Conservation (phyloP, 345 rosid species). For the Sonneratia caseolaris region DNA sequence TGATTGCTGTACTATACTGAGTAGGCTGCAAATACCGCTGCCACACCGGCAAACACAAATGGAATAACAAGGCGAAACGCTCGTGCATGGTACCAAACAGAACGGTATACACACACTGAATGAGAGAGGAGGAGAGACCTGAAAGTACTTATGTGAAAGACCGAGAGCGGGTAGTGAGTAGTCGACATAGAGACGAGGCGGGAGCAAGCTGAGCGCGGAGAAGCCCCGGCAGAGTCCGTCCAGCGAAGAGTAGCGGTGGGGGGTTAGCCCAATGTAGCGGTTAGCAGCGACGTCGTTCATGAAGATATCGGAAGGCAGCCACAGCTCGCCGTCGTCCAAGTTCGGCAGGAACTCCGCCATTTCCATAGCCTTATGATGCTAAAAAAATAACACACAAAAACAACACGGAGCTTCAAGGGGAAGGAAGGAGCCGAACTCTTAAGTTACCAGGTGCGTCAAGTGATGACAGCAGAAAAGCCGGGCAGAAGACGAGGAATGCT, state of each 20-base stretch:
- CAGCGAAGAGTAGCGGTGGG: slow-evolving; percentile 5
- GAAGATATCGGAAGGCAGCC: slow-evolving; percentile 29
- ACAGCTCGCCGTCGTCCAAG: slow-evolving; percentile 31
- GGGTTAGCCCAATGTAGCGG: slow-evolving; percentile 4
- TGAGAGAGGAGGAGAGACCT: neutral
- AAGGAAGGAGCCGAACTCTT: neutral
- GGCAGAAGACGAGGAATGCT: too few species aligned
- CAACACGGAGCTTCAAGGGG: neutral
- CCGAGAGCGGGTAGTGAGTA: neutral
- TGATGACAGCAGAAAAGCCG: too few species aligned
- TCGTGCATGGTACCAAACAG: slow-evolving; percentile 12
- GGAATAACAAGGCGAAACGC: neutral
- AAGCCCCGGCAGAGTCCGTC: slow-evolving; percentile 23
- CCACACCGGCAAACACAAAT: neutral
- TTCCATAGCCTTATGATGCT: neutral
- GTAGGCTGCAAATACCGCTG: slow-evolving; percentile 7
- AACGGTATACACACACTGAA: neutral
- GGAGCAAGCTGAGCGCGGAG: slow-evolving; percentile 7
- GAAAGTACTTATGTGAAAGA: slow-evolving; percentile 13
- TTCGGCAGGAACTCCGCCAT: slow-evolving; percentile 27
- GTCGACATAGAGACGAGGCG: slow-evolving; percentile 14
- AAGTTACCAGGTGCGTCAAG: neutral
- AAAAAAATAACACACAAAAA: neutral
- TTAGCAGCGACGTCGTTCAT: slow-evolving; percentile 10
- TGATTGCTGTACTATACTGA: slow-evolving; percentile 8